Base-by-base conservation (phyloP, 108 stramenopile genomes). In the Fragilaria radians region DNA sequence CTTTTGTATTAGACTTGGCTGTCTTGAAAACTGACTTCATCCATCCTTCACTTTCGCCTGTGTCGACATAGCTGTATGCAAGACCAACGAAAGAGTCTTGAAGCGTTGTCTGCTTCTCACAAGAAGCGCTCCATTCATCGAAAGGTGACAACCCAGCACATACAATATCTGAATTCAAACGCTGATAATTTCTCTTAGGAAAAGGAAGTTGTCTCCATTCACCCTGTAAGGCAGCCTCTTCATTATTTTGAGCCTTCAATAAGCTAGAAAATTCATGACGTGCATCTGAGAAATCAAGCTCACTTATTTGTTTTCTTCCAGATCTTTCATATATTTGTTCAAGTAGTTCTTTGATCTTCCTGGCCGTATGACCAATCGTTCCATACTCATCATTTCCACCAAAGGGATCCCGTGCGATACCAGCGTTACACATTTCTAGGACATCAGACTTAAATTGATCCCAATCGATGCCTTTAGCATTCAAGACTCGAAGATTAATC, bases 1-100 rank as follows among this genome's bases (percentile, higher is more conserved):
- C 36, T 17, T 58, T 48, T 1, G 24, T 34, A 11, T 47, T 29
- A 32, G 54, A 49, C n/a, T 74, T 67, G 19, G 52, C 50, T 4
- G 28, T 24, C 46, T 74, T 70, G 18, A 80, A 62, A 28, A 93
- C 72, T 18, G 82, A 80, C 49, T 88, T 89, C 91, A 93, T 93
- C 92, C 92, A 93, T 25, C 74, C 83, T 59, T 93, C 92, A 57
- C 80, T 81, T 54, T 91, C 81, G 5, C 82, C 85, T 30, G 76
- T 82, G 32, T 89, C 91, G 63, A 85, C 80, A 53, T 85, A 89
- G 4, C 69, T 83, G 73, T 93, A 89, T 1, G 83, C 69, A 24
- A 87, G 54, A 49, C 88, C 88, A 48, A 93, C 76, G 61, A 93
- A 93, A 49, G 81, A 82, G 32, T 89, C 86, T 7, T 66, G 66